A percentile compares a stretch with the other conserved stretches of the same genome.
Conservation (phyloP, 1,284 basidiomycete genomes). For the Malassezia caprae region DNA sequence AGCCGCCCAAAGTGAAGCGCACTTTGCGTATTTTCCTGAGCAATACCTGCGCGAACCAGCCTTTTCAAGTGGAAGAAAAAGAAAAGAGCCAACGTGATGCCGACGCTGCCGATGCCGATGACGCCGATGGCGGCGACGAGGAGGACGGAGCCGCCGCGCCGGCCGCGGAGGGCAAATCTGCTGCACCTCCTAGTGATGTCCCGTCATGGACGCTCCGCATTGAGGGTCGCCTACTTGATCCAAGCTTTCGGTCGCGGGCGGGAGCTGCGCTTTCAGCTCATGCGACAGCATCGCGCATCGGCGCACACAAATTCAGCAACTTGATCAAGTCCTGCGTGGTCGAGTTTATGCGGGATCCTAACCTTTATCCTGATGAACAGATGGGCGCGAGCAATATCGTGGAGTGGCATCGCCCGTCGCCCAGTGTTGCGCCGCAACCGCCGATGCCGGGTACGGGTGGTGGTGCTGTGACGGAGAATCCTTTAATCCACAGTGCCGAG, state of each 20-base stretch:
- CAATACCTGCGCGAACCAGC: constrained; percentile 74
- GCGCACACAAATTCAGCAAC: constrained; percentile 64
- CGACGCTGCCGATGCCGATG: constrained; percentile 19
- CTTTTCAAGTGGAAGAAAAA: constrained; percentile 39
- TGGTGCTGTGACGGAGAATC: constrained; percentile 32
- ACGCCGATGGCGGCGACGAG: constrained; percentile 17
- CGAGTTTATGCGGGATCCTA: constrained; percentile 74
- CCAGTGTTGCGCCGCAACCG: constrained; percentile 41
- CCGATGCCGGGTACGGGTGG: constrained; percentile 27
- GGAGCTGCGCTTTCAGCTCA: constrained; percentile 38
- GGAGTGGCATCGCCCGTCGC: constrained; percentile 51
- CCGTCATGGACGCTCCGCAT: constrained; percentile 82
- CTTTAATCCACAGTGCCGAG: constrained; percentile 35
- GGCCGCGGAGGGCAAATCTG: constrained; percentile 46
- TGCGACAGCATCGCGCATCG: constrained; percentile 34
- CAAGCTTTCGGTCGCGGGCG: constrained; percentile 34
- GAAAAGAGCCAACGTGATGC: constrained; percentile 16
- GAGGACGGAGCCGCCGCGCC: constrained; percentile 19
- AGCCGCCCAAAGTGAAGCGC: constrained; percentile 57
- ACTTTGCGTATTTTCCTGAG: constrained; percentile 78
- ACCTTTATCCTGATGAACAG: constrained; percentile 59
- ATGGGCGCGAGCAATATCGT: constrained; percentile 33
- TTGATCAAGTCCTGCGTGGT: constrained; percentile 74
- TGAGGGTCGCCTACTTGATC: constrained; percentile 69
- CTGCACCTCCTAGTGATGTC: constrained; percentile 51